phyloP scores from a whole-genome alignment of 1,284 basidiomycete species.

The Blastosporella zonata region DNA sequence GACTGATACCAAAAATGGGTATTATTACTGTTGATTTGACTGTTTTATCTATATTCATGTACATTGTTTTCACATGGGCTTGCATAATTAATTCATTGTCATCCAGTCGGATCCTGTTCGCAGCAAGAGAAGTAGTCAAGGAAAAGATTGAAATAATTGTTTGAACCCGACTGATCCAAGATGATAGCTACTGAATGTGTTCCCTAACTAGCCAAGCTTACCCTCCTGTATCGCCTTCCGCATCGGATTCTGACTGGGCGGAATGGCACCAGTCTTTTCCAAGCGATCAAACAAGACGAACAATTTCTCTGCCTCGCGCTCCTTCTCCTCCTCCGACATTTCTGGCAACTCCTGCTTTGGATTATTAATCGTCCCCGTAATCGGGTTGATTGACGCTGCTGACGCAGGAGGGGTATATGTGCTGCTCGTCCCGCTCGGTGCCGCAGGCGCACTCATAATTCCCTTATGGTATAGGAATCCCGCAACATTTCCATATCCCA shows the following conservation, averaged over 20 bases:
- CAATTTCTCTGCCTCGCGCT: conserved; percentile 84
- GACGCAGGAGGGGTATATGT: conserved; percentile 37
- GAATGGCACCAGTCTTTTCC: conserved; percentile 68
- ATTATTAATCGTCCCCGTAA: conserved; percentile 64
- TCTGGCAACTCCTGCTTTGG: conserved; percentile 38
- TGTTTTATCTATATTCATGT: too few relatives aligned
- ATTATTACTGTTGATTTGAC: too few relatives aligned
- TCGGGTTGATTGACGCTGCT: conserved; percentile 68
- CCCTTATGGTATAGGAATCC: conserved; percentile 91
- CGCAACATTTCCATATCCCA: conserved; percentile 92
- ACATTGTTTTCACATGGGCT: too few relatives aligned
- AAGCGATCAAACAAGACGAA: conserved; percentile 88
- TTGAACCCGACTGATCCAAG: too few relatives aligned
- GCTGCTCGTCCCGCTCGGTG: conserved; percentile 30
- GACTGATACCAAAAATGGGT: too few relatives aligned
- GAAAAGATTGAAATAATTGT: too few relatives aligned
- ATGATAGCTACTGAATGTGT: too few relatives aligned
- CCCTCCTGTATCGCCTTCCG: conserved; percentile 67
- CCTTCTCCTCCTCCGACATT: conserved; percentile 93
- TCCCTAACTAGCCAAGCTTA: conserved; percentile 25
- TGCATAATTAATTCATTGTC: too few relatives aligned
- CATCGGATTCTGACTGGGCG: conserved; percentile 67
- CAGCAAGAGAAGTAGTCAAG: too few relatives aligned
- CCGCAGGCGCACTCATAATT: conserved; percentile 56
- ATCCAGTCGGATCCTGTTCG: too few relatives aligned